Evolutionary conservation across 371 early-diverging fungal species (phyloP), one percentile per base, ranked within the genome.

Genomic region (Mucor saturninus): DNA sequence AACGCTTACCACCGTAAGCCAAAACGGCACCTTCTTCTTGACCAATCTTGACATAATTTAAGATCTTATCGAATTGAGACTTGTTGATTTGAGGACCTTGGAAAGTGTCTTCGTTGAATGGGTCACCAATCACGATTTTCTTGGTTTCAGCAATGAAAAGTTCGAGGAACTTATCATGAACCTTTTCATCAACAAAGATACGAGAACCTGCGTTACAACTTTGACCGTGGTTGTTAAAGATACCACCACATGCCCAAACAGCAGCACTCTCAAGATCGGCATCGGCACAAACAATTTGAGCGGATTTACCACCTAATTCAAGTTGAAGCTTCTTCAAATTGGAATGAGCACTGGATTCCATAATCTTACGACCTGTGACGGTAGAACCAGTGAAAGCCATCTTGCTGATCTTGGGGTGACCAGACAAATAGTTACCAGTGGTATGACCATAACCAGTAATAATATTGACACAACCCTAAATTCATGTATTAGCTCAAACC

Each of bases 271-370:
- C 88, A 40, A 95, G 65, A 66, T 96, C 91, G 4, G 92, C 94
- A 69, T 93, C 95, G 5, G 85, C 88, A 74, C 89, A 91, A 13
- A 96, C 91, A 51, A 95, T 91, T 59, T 89, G 84, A 0, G 96
- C 91, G 29, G 88, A 88, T 81, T 97, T 97, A 56, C 97, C 97
- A 53, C 97, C 97, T 29, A 96, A 87, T 73, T 96, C 97, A 28
- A 96, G 86, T 32, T 91, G 85, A 29, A 92, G 83, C 15, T 84
- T 75, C 72, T 93, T 93, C 50, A 94, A 83, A 42, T 87, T 91
- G 46, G 83, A 81, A 15, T 70, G 71, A 4, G 93, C 69, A 54
- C 84, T 72, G 26, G 81, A 75, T 51, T 72, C 72, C 78, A 85
- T 74, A 43, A 89, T 69, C 56, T 67, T 63, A 56, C 85, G 78